These are phyloP conservation scores for Cercophora scortea DNA, from an alignment of 495 filamentous ascomycete species.

Conservation along the genomic window DNA sequence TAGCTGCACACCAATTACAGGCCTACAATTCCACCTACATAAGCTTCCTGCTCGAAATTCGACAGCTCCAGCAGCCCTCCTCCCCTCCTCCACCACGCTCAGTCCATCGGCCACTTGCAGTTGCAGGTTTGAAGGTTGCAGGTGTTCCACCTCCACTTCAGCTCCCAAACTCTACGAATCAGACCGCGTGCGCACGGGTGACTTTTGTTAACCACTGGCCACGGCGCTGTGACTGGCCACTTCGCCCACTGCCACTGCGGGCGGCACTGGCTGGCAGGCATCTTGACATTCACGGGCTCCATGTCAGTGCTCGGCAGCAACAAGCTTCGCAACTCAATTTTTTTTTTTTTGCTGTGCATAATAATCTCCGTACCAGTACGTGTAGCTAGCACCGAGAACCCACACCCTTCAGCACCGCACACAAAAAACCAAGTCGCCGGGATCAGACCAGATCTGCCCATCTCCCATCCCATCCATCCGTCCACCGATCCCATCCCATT, in stretches of 20 bases:
- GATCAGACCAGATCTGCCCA: constrained; percentile 4
- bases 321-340: background rate
- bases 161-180: background rate
- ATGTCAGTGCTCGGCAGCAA: background rate
- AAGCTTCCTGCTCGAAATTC: background rate
- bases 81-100: background rate
- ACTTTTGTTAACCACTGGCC: background rate
- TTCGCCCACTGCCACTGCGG: too few relatives aligned
- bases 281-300: too few relatives aligned
- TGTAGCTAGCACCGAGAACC: background rate
- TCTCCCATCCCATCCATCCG: too few relatives aligned
- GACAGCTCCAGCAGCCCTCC: background rate
- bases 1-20: background rate
- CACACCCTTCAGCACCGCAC: background rate
- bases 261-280: too few relatives aligned
- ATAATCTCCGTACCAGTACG: background rate
- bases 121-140: too few relatives aligned
- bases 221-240: background rate
- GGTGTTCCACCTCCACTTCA: background rate
- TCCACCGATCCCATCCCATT: too few relatives aligned
- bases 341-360: background rate
- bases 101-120: too few relatives aligned
- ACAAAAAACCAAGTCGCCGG: constrained; percentile 21
- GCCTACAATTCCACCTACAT: background rate
- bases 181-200: background rate